Evolutionary conservation across 1,139 yeast genomes (phyloP), one percentile per base, ranked within the genome.

Genomic region (Lizanozyma gosingica): DNA sequence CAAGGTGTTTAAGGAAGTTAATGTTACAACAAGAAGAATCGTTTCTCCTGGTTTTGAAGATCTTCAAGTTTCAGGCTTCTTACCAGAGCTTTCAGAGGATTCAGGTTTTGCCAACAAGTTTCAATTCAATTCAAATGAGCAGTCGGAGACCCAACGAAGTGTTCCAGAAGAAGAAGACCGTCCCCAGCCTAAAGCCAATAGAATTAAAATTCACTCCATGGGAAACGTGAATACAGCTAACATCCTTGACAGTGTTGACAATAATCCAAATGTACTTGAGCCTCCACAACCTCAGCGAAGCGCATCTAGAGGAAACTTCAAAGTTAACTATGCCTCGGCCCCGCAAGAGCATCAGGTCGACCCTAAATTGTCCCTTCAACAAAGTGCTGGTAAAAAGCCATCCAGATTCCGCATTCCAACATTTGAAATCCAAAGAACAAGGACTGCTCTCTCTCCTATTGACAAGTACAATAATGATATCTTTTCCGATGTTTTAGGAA

Each of bases 41-140:
- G 69, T 69, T 9, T 65, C 65, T 48, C 65, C 71, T 17, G 63
- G 57, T 4, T 57, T 50, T 45, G 69, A 65, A 35, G 71, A 67
- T 40, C 53, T 66, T 33, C 55, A 67, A 34, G 64, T 65, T 1
- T 59, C 71, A 2, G 67, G 60, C 8, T 68, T 66, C 43, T 59
- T 71, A 43, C 76, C 76, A 2, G 75, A 71, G 45, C 45, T 71
- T 36, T 67, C 76, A 0, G 65, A 66, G 38, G 75, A 68, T 46
- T 70, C 76, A n/a, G 76, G 73, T 1, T 65, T 71, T 47, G 72
- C 60, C 35, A 56, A 55, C 40, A 67, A 65, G 40, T 65, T 71
- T 18, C 42, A 43, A 36, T 55, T 38, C 34, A 35, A 60, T 40
- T 48, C 61, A 37, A 52, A 50, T 32, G 51, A 47, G 15, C 55